Evolutionary conservation across 805 yeast species (phyloP).

Genomic region (Candida lessepsii): DNA sequence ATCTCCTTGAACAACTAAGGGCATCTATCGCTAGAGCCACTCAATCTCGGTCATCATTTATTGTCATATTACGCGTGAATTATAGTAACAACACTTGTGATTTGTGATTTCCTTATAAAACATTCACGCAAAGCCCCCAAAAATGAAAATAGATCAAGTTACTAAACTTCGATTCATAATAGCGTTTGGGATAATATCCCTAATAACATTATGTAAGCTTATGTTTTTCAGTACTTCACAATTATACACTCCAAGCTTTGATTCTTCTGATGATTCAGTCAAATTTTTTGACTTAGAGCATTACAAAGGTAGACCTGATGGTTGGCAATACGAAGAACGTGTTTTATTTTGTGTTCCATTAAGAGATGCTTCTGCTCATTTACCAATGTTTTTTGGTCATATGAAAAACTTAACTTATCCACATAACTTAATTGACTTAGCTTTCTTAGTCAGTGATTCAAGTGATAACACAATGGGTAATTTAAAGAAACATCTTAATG

Average conservation of each 20-base stretch:
- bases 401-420: constrained; percentile 81
- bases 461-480: constrained; percentile 81
- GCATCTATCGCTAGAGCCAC: too few relatives aligned
- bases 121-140: not conserved
- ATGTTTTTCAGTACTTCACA: constrained; percentile 11
- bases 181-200: constrained; percentile 12
- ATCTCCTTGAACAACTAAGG: not conserved
- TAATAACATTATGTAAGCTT: constrained; percentile 16
- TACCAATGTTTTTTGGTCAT: constrained; percentile 86
- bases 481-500: constrained; percentile 54
- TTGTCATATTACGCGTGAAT: too few relatives aligned
- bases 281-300: constrained; percentile 72
- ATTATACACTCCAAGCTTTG: constrained; percentile 35
- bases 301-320: constrained; percentile 63
- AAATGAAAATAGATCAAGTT: constrained; percentile 10
- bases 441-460: constrained; percentile 88
- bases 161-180: constrained; percentile 11
- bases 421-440: constrained; percentile 75
- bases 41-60: too few relatives aligned
- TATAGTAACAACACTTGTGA: too few relatives aligned
- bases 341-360: constrained; percentile 84
- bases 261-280: constrained; percentile 35
- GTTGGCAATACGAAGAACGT: constrained; percentile 79
- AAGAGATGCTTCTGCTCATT: constrained; percentile 87
- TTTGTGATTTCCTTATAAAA: too few relatives aligned